phyloP scores from a whole-genome alignment of 2,329 filamentous ascomycete species.

The Epichloe hybrida region DNA sequence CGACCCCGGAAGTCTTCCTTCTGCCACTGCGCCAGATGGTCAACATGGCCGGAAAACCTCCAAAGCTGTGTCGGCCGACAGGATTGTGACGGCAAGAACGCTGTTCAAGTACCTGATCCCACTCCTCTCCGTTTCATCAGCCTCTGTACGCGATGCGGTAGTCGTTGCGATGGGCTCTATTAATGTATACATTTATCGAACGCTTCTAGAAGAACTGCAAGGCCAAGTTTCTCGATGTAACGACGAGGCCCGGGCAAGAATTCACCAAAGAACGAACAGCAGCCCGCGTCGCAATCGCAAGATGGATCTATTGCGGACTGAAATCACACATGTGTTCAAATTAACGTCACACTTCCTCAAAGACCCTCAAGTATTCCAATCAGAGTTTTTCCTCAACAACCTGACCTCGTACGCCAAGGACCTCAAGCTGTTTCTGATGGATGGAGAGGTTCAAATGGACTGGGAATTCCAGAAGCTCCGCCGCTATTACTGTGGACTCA shows the following conservation, averaged over 20 bases:
- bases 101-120: constrained; percentile 89
- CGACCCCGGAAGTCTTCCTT: constrained; percentile 52
- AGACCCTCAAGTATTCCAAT: constrained; percentile 62
- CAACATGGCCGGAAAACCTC: constrained; percentile 78
- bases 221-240: constrained; percentile 76
- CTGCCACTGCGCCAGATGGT: constrained; percentile 31
- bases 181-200: constrained; percentile 85
- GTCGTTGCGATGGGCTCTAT: constrained; percentile 88
- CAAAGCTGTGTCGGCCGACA: constrained; percentile 51
- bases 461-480: constrained; percentile 87
- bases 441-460: constrained; percentile 86
- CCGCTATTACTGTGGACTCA: constrained; percentile 84
- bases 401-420: constrained; percentile 84
- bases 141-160: constrained; percentile 76
- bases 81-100: constrained; percentile 75
- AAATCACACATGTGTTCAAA: constrained; percentile 93
- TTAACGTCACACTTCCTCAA: constrained; percentile 82
- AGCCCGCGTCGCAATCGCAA: constrained; percentile 68
- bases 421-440: constrained; percentile 85
- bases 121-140: constrained; percentile 65
- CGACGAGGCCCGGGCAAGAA: constrained; percentile 72
- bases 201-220: constrained; percentile 78
- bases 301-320: constrained; percentile 78
- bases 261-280: constrained; percentile 78
- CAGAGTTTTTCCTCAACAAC: constrained; percentile 84